Base-by-base conservation (phyloP, 768 basidiomycete species). In the Auricularia sp. region DNA sequence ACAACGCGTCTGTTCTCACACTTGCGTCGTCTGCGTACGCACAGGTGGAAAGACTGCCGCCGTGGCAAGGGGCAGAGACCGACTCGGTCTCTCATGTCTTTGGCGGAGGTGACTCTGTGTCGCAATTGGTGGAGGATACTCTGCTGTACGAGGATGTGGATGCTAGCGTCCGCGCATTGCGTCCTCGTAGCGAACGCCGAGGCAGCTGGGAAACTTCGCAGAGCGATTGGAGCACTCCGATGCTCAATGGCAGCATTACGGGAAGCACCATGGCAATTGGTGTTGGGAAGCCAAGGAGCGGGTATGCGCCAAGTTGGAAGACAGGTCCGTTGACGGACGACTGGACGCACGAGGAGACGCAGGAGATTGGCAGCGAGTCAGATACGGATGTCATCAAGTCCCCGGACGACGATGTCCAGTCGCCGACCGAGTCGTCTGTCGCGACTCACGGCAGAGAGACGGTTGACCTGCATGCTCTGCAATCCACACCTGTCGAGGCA, bases 21-120 rank as follows among this genome's bases (percentile, higher is more conserved):
- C 84, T 99, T 11, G 96, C 96, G 12, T 94, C 92, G 33, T 95
- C 93, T 3, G 93, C 91, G 3, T 97, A 91, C 74, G 95, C 86
- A 0, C 56, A 59, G 29, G 29, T 64, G 42, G 56, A 54, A 33
- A 61, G 33, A 36, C 1, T 66, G 60, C 21, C 47, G 59, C 23
- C 61, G 54, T 44, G 62, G 68, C 14, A 60, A 64, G 34, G 21
- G 10, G 23, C 16, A 14, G 56, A 59, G 56, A 23, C 56, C 56
- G 56, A 59, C 10, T 59, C 56, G 1, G 56, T 59, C 23, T 59
- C 56, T 23, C 56, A 59, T 23, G 56, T 59, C 56, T 35, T 64
- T 33, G 16, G 54, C 76, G 39, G n/a, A 42, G 77, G 77, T 4
- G 87, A 86, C 69, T 89, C 86, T 0, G 75, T 86, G 42, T 93